Base-by-base conservation (phyloP, 352 stramenopile species). In the Pythium dissotocum region DNA sequence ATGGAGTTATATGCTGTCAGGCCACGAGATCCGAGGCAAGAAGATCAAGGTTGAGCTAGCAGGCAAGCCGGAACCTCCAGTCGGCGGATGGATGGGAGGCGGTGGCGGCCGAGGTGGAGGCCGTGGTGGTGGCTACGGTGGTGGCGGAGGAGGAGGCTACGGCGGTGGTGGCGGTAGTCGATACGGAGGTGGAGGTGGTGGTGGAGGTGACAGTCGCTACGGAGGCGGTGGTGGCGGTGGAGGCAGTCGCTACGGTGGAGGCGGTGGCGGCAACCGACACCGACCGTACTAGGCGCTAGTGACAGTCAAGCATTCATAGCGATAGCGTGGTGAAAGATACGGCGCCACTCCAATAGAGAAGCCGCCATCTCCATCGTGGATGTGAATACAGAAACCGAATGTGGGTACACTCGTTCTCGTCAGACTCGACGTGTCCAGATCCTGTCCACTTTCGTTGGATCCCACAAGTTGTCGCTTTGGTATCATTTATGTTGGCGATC, bases 11-110 rank as follows among this genome's bases (percentile, higher is more conserved):
- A 32, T 24, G 2, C 2, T 53, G 57, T 14, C 63, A 95, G 83
- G 87, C 0, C 65, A 79, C 33, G 85, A 95, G 0, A 81, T 95
- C 26, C 87, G 87, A 49, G 87, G 81, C 21, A 92, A 93, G 63
- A 88, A 80, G 58, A 93, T 95, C 71, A 95, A 93, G 61, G 87
- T 95, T 51, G 87, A 95, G 75, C 69, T 95, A 0, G 87, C 87
- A 10, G 87, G 87, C 48, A 95, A 95, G 61, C 87, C 87, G 0
- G 85, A 95, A 71, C 87, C 87, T 38, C 87, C 87, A 0, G 83
- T 83, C 14, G 87, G 87, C 16, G 87, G 87, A 4, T 95, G 87
- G 85, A 66, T 78, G 7, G 83, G 82, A 28, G 86, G 85, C 26
- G 69, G 73, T 32, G 79, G 80, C 9, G 71, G 76, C 18, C 64